A percentile compares a stretch with the other conserved stretches of the same genome.
phyloP scores from a whole-genome alignment of 768 basidiomycete genomes.

The Boletus insuetus region DNA sequence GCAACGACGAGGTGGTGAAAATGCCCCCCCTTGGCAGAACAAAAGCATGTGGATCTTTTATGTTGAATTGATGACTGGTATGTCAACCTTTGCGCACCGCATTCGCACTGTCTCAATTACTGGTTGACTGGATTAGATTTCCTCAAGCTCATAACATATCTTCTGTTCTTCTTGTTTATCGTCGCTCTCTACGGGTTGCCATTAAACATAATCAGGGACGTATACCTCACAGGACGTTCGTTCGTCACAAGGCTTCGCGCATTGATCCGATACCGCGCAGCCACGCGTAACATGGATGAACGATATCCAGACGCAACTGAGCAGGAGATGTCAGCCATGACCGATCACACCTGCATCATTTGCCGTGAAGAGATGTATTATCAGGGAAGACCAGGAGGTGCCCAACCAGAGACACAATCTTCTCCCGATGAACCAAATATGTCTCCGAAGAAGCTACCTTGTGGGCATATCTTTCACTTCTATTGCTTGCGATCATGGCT shows the following conservation, averaged over 20 bases:
- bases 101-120: slow-evolving; percentile 2
- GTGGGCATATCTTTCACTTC: slow-evolving; percentile 98
- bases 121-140: slow-evolving; percentile 61
- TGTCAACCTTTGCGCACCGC: slow-evolving; percentile 21
- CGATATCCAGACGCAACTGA: slow-evolving; percentile 90
- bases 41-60: slow-evolving; percentile 98
- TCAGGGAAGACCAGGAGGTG: slow-evolving; percentile 30
- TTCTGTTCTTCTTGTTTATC: slow-evolving; percentile 91
- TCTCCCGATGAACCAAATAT: slow-evolving; percentile 77
- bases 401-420: slow-evolving; percentile 19
- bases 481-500: slow-evolving; percentile 97
- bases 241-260: slow-evolving; percentile 87
- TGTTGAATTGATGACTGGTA: slow-evolving; percentile 87
- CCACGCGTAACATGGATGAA: slow-evolving; percentile 95
- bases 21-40: slow-evolving; percentile 92
- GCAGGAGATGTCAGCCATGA: slow-evolving; percentile 77
- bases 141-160: slow-evolving; percentile 87
- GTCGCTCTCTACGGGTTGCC: slow-evolving; percentile 94
- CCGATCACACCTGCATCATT: slow-evolving; percentile 94
- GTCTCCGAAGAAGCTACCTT: slow-evolving; percentile 94
- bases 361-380: slow-evolving; percentile 93
- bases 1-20: slow-evolving; percentile 72
- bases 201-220: slow-evolving; percentile 94
- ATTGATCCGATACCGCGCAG: slow-evolving; percentile 87
- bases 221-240: slow-evolving; percentile 92